These are phyloP conservation scores for Fusarium sp. DNA, from an alignment of 2,329 filamentous ascomycete genomes.

Conservation along the genomic window DNA sequence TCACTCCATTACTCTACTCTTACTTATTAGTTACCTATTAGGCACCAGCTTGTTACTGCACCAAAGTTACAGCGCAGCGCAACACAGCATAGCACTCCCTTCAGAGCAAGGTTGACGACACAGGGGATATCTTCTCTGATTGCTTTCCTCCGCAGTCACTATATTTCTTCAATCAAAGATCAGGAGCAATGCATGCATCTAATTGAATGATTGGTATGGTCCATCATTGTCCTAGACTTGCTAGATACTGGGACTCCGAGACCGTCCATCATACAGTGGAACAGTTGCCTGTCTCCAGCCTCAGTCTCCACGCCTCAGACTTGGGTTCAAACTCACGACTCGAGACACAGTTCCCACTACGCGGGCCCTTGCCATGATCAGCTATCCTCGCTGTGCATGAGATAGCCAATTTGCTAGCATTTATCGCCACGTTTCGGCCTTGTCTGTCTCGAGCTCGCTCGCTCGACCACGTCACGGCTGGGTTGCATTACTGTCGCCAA, in stretches of 20 bases:
- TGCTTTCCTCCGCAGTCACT: not conserved
- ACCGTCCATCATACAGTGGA: not conserved
- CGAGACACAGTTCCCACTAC: constrained; percentile 1
- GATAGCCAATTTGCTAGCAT: constrained; percentile 21
- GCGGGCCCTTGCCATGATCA: constrained; percentile 4
- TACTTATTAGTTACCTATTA: not conserved
- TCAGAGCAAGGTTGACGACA: constrained; percentile 8
- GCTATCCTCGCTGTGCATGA: constrained; percentile 22
- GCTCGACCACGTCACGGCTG: constrained; percentile 45
- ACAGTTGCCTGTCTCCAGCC: constrained; percentile 2
- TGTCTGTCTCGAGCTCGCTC: constrained; percentile 3
- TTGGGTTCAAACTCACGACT: not conserved
- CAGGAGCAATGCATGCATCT: constrained; percentile 9
- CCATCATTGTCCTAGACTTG: constrained; percentile 1
- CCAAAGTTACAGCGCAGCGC: constrained; percentile 3
- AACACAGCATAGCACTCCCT: not conserved
- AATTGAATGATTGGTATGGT: constrained; percentile 20
- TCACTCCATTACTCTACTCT: not conserved
- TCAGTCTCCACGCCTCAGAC: not conserved
- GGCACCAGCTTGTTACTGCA: constrained; percentile 1
- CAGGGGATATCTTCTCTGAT: constrained; percentile 1
- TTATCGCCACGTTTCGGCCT: constrained; percentile 13
- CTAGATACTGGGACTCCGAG: constrained; percentile 1
- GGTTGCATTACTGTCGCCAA: constrained; percentile 40
- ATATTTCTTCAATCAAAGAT: constrained; percentile 19